Conservation (phyloP, 176 grass and related monocot species). For the Juncus inflexus region DNA sequence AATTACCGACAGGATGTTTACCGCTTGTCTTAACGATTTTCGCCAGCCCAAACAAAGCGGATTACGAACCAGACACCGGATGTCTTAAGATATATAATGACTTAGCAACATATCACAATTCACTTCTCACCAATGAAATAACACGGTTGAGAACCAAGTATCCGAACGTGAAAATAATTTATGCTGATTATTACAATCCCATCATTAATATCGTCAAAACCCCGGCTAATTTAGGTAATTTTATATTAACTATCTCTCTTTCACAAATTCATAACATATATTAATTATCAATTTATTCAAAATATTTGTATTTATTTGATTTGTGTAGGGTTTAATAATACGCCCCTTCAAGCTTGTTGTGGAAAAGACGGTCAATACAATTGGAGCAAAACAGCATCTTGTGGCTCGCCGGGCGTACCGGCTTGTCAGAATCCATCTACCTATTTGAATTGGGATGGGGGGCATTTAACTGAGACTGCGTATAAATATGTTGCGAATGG, state of each 20-base stretch:
- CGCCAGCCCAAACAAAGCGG: slow-evolving; percentile 12
- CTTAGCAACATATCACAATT: slow-evolving; percentile 20
- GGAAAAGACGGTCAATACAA: slow-evolving; percentile 45
- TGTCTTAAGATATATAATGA: slow-evolving; percentile 27
- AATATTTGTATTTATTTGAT: not conserved
- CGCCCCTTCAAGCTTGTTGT: slow-evolving; percentile 21
- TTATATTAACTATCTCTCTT: not conserved
- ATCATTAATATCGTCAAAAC: slow-evolving; percentile 10
- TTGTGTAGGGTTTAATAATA: slow-evolving; percentile 5
- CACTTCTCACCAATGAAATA: slow-evolving; percentile 9
- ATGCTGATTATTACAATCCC: slow-evolving; percentile 16
- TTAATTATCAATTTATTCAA: slow-evolving; percentile 3
- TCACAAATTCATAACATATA: not conserved
- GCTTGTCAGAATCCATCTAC: slow-evolving; percentile 39
- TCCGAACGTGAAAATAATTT: slow-evolving; percentile 14
- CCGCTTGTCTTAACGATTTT: not conserved
- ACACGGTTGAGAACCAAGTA: slow-evolving; percentile 9
- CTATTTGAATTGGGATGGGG: slow-evolving; percentile 75
- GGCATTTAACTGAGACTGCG: slow-evolving; percentile 79
- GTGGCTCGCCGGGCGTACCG: slow-evolving; percentile 39
- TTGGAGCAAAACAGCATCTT: slow-evolving; percentile 50
- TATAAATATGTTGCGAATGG: slow-evolving; percentile 52
- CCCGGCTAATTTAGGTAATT: slow-evolving; percentile 16
- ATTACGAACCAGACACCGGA: slow-evolving; percentile 18
- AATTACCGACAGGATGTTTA: slow-evolving; percentile 18